phyloP scores from a whole-genome alignment of 805 yeast genomes.

The Cyberlindnera japonica region DNA sequence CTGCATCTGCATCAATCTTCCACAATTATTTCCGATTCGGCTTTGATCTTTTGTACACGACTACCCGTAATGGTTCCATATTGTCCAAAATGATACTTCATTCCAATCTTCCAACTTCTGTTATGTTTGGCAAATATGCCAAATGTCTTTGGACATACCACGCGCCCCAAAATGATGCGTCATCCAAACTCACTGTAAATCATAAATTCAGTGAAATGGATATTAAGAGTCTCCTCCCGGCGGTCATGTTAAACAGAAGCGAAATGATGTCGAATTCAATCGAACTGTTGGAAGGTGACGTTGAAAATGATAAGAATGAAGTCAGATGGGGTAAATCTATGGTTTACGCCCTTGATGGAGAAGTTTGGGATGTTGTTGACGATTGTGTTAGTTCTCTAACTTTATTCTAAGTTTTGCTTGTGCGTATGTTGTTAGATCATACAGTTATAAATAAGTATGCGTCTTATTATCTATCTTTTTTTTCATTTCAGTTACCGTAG shows the following conservation, averaged over 20 bases:
- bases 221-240: too few species aligned
- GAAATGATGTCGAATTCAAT: conserved; percentile 35
- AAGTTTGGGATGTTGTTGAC: conserved; percentile 41
- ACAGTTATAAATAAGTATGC: too few species aligned
- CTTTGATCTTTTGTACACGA: conserved; percentile 45
- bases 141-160: conserved; percentile 36
- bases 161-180: too few species aligned
- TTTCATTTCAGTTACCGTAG: conserved; percentile 18
- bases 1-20: conserved; percentile 28
- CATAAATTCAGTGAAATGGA: too few species aligned
- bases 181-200: too few species aligned
- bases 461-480: conserved; percentile 37
- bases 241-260: neutral
- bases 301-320: conserved; percentile 22
- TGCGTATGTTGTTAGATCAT: too few species aligned
- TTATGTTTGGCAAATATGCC: conserved; percentile 53
- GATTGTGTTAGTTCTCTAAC: conserved; percentile 37
- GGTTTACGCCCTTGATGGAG: conserved; percentile 22
- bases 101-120: conserved; percentile 46
- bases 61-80: conserved; percentile 30
- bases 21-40: conserved; percentile 58
- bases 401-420: conserved; percentile 28
- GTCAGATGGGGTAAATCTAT: conserved; percentile 32
- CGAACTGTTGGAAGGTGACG: conserved; percentile 35
- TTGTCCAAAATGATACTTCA: conserved; percentile 48